Evolutionary conservation across 805 yeast species (phyloP).

Genomic region (Lipomyces mesembrius): DNA sequence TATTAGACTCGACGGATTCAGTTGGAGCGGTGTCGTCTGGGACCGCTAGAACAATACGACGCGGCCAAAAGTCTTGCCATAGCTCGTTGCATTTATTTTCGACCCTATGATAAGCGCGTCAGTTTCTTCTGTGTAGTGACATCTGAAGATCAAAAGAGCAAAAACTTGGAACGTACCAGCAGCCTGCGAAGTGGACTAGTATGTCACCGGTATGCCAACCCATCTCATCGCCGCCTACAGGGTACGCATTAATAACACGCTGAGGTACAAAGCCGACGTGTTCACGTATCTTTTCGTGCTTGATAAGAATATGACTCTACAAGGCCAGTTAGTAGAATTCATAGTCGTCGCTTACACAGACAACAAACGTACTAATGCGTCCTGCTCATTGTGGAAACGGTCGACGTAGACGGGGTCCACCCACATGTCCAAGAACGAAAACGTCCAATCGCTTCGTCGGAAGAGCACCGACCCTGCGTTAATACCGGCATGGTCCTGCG

Average conservation of each 20-base stretch:
- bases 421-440: slow-evolving; percentile 74
- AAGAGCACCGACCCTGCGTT: slow-evolving; percentile 79
- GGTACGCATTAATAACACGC: slow-evolving; percentile 35
- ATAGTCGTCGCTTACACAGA: not conserved
- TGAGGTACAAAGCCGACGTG: slow-evolving; percentile 36
- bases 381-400: slow-evolving; percentile 71
- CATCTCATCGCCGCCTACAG: slow-evolving; percentile 29
- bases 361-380: slow-evolving; percentile 57
- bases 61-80: slow-evolving; percentile 31
- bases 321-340: not conserved
- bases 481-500: slow-evolving; percentile 89
- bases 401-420: slow-evolving; percentile 88
- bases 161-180: slow-evolving; percentile 26
- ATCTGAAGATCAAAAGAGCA: not conserved
- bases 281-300: slow-evolving; percentile 29
- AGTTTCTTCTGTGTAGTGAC: not conserved
- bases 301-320: slow-evolving; percentile 54
- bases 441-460: slow-evolving; percentile 72
- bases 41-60: slow-evolving; percentile 14
- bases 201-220: slow-evolving; percentile 36
- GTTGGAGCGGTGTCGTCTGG: not conserved
- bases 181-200: slow-evolving; percentile 39
- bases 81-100: slow-evolving; percentile 26
- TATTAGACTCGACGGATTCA: not conserved
- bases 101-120: slow-evolving; percentile 4